phyloP scores from a whole-genome alignment of 2,329 filamentous ascomycete species.

The Cadophora gregata region DNA sequence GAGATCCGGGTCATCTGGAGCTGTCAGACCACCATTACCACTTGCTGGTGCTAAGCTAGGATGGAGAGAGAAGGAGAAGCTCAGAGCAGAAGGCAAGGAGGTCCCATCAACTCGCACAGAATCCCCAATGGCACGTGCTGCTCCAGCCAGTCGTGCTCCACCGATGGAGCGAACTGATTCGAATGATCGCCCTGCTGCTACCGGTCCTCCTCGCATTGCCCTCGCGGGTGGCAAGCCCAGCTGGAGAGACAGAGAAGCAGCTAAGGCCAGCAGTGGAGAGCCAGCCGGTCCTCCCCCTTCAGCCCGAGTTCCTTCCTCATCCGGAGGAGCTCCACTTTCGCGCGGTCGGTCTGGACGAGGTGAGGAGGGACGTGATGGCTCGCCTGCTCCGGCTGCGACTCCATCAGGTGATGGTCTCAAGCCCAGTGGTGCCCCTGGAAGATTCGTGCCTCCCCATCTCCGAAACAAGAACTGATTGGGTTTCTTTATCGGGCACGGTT shows the following conservation, averaged over 20 bases:
- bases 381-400: constrained; percentile 49
- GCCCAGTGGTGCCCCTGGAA: constrained; percentile 59
- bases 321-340: constrained; percentile 51
- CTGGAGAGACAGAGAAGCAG: constrained; percentile 66
- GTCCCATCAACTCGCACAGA: constrained; percentile 39
- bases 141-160: constrained; percentile 35
- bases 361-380: constrained; percentile 48
- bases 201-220: constrained; percentile 59
- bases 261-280: constrained; percentile 49
- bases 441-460: constrained; percentile 61
- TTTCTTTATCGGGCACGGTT: neutral
- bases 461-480: constrained; percentile 43
- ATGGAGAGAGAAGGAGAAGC: constrained; percentile 77
- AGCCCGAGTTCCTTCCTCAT: constrained; percentile 39
- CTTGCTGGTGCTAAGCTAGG: constrained; percentile 67
- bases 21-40: constrained; percentile 61
- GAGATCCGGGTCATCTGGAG: constrained; percentile 53
- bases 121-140: constrained; percentile 39
- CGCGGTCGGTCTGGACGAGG: constrained; percentile 52
- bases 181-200: constrained; percentile 50
- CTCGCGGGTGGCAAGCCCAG: constrained; percentile 55
- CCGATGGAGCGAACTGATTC: constrained; percentile 51
- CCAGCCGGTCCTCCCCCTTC: constrained; percentile 40
- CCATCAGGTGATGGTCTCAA: constrained; percentile 53
- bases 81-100: constrained; percentile 47